Conservation (phyloP, 495 filamentous ascomycete genomes). For the Xanthoparmelia taractica region DNA sequence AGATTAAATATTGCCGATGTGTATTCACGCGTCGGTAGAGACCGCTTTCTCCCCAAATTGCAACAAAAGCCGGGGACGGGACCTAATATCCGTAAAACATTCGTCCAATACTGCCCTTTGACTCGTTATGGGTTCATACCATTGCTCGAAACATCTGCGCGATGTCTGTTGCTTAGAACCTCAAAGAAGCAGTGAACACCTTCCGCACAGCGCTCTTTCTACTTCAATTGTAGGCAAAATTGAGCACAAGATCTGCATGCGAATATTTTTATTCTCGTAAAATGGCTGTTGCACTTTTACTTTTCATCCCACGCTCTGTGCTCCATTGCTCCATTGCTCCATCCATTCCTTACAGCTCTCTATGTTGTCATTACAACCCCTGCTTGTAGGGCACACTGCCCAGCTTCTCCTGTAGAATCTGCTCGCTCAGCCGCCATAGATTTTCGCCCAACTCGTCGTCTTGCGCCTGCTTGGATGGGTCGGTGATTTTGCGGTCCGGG, state of each 20-base stretch:
- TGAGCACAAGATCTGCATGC: too few species aligned
- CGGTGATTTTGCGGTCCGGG: constrained; percentile 43
- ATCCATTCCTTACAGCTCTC: too few species aligned
- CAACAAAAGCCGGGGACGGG: neutral
- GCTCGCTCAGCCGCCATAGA: constrained; percentile 38
- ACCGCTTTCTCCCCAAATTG: neutral
- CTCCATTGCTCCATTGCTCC: too few species aligned
- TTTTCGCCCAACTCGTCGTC: constrained; percentile 35
- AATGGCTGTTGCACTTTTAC: too few species aligned
- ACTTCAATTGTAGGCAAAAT: too few species aligned
- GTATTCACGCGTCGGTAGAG: too few species aligned
- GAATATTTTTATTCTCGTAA: neutral
- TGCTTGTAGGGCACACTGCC: constrained; percentile 24
- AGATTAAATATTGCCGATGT: too few species aligned
- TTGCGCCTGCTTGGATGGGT: constrained; percentile 35
- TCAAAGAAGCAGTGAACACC: too few species aligned
- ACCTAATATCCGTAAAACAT: neutral
- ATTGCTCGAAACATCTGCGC: neutral
- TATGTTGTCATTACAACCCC: neutral
- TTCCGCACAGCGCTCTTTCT: too few species aligned
- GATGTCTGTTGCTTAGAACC: too few species aligned
- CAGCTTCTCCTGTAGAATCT: constrained; percentile 38
- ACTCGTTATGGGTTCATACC: neutral
- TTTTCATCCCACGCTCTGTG: too few species aligned
- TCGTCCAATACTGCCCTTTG: neutral